Percentiles rank a stretch among this genome's conserved stretches.
Conservation (phyloP, 2,329 filamentous ascomycete species). For the Verticillium nonalfalfae region DNA sequence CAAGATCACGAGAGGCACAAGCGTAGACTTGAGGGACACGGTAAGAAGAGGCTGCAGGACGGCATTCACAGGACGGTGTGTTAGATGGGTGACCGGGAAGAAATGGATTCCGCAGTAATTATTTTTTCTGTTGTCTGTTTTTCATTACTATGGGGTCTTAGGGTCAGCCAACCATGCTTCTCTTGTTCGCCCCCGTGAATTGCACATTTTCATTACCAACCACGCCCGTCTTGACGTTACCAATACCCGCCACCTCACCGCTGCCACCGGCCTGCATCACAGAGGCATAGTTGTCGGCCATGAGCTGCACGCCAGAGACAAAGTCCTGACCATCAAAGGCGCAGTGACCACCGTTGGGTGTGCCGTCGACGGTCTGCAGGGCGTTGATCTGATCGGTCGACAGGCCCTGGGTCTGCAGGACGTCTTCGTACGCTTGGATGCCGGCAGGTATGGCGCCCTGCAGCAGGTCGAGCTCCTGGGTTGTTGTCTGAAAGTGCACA, state of each 20-base stretch:
- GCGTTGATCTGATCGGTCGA: slow-evolving; percentile 35
- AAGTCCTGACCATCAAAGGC: slow-evolving; percentile 50
- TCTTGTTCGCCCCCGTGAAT: slow-evolving; percentile 20
- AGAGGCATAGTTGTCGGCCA: slow-evolving; percentile 43
- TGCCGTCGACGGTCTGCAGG: slow-evolving; percentile 51
- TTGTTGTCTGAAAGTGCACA: slow-evolving; percentile 51
- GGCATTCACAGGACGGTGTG: slow-evolving; percentile 24
- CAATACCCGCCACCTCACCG: slow-evolving; percentile 41
- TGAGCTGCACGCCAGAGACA: slow-evolving; percentile 49
- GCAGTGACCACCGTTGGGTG: slow-evolving; percentile 50
- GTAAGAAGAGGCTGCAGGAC: slow-evolving; percentile 9
- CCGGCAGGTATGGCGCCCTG: slow-evolving; percentile 44
- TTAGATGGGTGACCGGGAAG: slow-evolving; percentile 5
- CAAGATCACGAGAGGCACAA: slow-evolving; percentile 4
- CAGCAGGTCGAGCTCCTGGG: slow-evolving; percentile 40
- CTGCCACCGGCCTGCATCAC: slow-evolving; percentile 44
- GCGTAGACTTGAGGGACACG: neutral
- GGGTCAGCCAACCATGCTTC: slow-evolving; percentile 8
- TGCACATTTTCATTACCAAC: slow-evolving; percentile 40
- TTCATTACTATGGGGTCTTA: neutral
- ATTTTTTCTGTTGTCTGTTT: neutral
- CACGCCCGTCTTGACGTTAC: slow-evolving; percentile 39
- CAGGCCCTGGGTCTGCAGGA: slow-evolving; percentile 36
- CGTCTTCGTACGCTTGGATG: slow-evolving; percentile 42
- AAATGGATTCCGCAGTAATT: neutral